Percentiles rank a stretch among this genome's conserved stretches.
Evolutionary conservation across 2,329 filamentous ascomycete genomes (phyloP).

Genomic region (Monosporascus ibericus): DNA sequence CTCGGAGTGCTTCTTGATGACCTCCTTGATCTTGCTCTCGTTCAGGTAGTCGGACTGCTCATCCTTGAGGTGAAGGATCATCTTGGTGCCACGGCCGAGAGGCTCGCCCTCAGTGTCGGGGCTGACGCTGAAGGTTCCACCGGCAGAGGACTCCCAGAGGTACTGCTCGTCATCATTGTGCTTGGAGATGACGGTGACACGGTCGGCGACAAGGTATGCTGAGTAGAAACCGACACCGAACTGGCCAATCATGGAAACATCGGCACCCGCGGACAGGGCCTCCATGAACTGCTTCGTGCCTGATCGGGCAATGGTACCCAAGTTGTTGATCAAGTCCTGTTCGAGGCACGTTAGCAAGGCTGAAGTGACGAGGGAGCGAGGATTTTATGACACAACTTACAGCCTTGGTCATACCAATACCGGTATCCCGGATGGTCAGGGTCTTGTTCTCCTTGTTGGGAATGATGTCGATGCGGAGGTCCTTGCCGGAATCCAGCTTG

Average conservation of each 20-base stretch:
- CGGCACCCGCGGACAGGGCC: conserved; percentile 93
- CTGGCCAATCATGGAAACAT: conserved; percentile 99
- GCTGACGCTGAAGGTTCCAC: conserved; percentile 91
- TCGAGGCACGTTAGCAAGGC: conserved; percentile 29
- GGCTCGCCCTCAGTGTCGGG: conserved; percentile 86
- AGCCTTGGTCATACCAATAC: conserved; percentile 99
- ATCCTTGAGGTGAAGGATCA: conserved; percentile 98
- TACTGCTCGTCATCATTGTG: conserved; percentile 99
- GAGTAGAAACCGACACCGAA: conserved; percentile 99
- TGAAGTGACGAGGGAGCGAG: not conserved
- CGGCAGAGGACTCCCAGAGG: conserved; percentile 96
- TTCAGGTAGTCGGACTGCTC: conserved; percentile 98
- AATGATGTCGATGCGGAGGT: conserved; percentile 98
- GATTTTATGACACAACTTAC: conserved; percentile 49
- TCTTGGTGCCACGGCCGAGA: conserved; percentile 92
- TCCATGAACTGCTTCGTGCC: conserved; percentile 99
- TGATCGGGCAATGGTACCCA: conserved; percentile 97
- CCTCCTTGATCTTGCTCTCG: conserved; percentile 99
- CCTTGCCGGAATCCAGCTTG: conserved; percentile 97
- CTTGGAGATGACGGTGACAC: conserved; percentile 93
- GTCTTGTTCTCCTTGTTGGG: conserved; percentile 97
- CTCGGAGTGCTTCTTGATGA: conserved; percentile 99
- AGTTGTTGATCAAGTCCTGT: conserved; percentile 98
- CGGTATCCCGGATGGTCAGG: conserved; percentile 91
- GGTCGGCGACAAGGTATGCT: conserved; percentile 97